Percentiles rank a stretch among this genome's conserved stretches.
phyloP scores from a whole-genome alignment of 164 flowering plant species.

The Dillenia turbinata region DNA sequence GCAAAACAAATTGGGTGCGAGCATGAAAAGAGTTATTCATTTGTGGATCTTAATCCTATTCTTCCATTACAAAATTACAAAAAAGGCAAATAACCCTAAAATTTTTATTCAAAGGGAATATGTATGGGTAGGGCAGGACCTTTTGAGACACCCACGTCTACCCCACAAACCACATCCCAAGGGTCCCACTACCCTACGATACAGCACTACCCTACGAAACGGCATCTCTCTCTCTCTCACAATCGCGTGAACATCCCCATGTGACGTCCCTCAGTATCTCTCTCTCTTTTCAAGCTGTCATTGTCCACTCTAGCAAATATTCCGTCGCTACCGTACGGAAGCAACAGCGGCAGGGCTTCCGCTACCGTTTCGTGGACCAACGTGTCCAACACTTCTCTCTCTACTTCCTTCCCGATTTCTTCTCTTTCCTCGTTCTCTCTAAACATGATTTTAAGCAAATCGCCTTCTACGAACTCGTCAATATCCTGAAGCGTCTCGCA shows the following conservation, averaged over 20 bases:
- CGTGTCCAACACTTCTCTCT: conserved; percentile 19
- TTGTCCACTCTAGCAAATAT: not conserved
- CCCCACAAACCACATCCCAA: too few relatives aligned
- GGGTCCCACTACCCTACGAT: too few relatives aligned
- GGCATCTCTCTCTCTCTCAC: conserved; percentile 18
- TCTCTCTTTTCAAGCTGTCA: not conserved
- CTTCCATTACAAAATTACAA: too few relatives aligned
- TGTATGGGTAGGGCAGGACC: too few relatives aligned
- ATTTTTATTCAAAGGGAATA: too few relatives aligned
- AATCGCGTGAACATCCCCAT: conserved; percentile 45
- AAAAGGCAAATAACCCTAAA: too few relatives aligned
- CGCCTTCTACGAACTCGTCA: conserved; percentile 52
- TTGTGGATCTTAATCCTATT: too few relatives aligned
- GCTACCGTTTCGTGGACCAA: conserved; percentile 19
- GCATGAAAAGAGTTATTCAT: too few relatives aligned
- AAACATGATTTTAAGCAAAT: conserved; percentile 20
- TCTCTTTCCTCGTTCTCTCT: conserved; percentile 19
- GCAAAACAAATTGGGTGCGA: too few relatives aligned
- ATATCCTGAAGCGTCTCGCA: conserved; percentile 68
- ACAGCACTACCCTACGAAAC: not conserved
- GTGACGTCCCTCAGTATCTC: conserved; percentile 19
- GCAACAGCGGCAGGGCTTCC: not conserved
- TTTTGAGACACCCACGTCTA: too few relatives aligned
- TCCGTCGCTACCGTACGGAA: conserved; percentile 15
- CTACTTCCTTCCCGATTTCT: conserved; percentile 20